Conservation (phyloP, 208 protist genomes). For the Histomonas meleagridis region DNA sequence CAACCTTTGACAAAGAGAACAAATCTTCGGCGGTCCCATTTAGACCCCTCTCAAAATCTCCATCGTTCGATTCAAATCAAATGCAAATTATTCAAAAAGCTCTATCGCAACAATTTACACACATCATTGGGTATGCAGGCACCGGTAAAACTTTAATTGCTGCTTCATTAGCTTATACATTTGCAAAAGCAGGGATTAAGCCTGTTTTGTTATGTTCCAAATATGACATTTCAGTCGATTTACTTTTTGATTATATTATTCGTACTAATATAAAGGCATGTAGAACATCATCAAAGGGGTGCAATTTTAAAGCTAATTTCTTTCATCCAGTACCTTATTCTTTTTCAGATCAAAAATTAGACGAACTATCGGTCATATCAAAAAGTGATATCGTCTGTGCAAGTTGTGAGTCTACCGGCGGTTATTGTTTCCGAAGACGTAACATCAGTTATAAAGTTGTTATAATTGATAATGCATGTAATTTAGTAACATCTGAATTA, state of each 20-base stretch:
- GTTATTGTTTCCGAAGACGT: conserved; percentile 63
- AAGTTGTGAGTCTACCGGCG: conserved; percentile 77
- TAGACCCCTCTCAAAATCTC: no score
- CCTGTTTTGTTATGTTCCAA: conserved; percentile 75
- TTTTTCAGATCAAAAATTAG: conserved; percentile 53
- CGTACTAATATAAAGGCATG: conserved; percentile 75
- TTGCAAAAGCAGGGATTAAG: conserved; percentile 52
- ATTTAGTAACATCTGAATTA: conserved; percentile 76
- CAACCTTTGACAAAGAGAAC: no score
- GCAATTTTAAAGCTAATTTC: no score
- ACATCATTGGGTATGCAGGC: conserved; percentile 80
- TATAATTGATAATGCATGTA: conserved; percentile 85
- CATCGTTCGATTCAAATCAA: no score
- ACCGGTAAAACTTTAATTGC: conserved; percentile 88
- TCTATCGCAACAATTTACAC: conserved; percentile 61
- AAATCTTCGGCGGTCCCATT: no score
- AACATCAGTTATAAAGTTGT: conserved; percentile 74
- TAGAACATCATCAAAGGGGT: conserved; percentile 62
- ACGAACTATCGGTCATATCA: conserved; percentile 41
- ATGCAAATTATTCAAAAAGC: no score
- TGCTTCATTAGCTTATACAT: conserved; percentile 77
- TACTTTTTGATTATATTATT: conserved; percentile 77
- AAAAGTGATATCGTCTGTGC: conserved; percentile 78
- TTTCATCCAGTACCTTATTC: no score
- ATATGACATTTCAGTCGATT: conserved; percentile 87